These are phyloP conservation scores for Podila verticillata DNA, from an alignment of 192 early-diverging fungal genomes.

Conservation along the genomic window DNA sequence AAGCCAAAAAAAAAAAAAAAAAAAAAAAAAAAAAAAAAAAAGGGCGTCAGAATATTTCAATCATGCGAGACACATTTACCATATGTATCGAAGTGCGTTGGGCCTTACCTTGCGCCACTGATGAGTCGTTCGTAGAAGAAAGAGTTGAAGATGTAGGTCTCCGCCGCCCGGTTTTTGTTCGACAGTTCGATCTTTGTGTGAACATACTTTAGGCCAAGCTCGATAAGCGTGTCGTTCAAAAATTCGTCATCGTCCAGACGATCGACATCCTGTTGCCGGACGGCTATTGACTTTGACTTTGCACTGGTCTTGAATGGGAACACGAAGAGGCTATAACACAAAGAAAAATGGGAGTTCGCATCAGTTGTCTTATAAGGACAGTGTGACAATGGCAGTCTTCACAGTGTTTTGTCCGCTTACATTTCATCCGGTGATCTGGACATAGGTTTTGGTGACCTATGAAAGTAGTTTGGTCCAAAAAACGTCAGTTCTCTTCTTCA, in stretches of 20 bases:
- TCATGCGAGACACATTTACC: too few species aligned
- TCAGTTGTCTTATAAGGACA: too few species aligned
- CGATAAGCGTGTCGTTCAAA: constrained; percentile 87
- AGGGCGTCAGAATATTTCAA: background rate
- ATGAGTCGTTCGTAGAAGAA: constrained; percentile 82
- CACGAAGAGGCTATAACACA: constrained; percentile 21
- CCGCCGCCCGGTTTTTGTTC: constrained; percentile 51
- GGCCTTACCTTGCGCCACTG: constrained; percentile 27
- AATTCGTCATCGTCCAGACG: constrained; percentile 76
- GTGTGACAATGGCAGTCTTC: too few species aligned
- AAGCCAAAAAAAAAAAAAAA: background rate
- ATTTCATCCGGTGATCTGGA: too few species aligned
- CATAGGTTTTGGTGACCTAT: too few species aligned
- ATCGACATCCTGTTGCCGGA: constrained; percentile 65
- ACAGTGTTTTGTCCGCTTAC: background rate
- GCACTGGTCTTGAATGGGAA: constrained; percentile 35
- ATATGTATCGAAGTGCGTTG: constrained; percentile 19
- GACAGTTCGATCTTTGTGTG: constrained; percentile 47
- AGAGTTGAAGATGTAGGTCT: constrained; percentile 80
- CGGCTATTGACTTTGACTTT: constrained; percentile 59
- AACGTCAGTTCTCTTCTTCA: too few species aligned
- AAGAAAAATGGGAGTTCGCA: background rate
- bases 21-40: background rate
- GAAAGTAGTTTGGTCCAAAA: too few species aligned
- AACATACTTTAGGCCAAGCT: constrained; percentile 79